Conservation (phyloP, 75 land plant species). For the Pinus tabuliformis region DNA sequence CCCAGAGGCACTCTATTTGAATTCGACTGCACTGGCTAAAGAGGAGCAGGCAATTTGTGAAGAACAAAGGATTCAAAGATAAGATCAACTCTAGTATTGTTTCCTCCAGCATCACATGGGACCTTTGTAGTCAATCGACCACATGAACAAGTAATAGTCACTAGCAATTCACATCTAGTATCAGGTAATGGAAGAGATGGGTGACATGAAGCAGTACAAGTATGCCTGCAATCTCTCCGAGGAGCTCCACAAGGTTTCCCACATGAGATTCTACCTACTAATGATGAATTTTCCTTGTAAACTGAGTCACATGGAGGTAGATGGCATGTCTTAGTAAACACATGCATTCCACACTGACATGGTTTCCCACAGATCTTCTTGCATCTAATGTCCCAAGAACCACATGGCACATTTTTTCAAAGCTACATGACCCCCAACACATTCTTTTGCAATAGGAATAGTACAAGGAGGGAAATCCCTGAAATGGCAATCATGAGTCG, state of each 20-base stretch:
- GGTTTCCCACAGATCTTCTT: constrained; percentile 90
- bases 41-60: constrained; percentile 64
- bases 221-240: constrained; percentile 89
- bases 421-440: constrained; percentile 85
- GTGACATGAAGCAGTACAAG: constrained; percentile 79
- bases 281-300: too few species aligned
- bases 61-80: constrained; percentile 51
- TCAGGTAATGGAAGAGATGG: constrained; percentile 83
- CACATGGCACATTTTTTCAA: constrained; percentile 88
- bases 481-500: constrained; percentile 85
- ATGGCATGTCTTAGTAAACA: constrained; percentile 83
- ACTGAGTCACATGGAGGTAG: too few species aligned
- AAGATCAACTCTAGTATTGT: constrained; percentile 28
- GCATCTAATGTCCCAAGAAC: constrained; percentile 91
- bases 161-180: constrained; percentile 68
- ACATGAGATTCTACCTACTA: neutral
- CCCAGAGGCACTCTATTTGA: constrained; percentile 67
- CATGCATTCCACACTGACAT: constrained; percentile 92
- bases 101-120: constrained; percentile 86
- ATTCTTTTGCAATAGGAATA: constrained; percentile 78
- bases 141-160: constrained; percentile 82
- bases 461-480: constrained; percentile 96
- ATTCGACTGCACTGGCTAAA: constrained; percentile 63
- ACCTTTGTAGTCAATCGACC: constrained; percentile 74
- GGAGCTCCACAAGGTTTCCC: too few species aligned